Percentiles rank a stretch among this genome's conserved stretches.
phyloP scores from a whole-genome alignment of 305 asterid genomes.

The Ajuga reptans region DNA sequence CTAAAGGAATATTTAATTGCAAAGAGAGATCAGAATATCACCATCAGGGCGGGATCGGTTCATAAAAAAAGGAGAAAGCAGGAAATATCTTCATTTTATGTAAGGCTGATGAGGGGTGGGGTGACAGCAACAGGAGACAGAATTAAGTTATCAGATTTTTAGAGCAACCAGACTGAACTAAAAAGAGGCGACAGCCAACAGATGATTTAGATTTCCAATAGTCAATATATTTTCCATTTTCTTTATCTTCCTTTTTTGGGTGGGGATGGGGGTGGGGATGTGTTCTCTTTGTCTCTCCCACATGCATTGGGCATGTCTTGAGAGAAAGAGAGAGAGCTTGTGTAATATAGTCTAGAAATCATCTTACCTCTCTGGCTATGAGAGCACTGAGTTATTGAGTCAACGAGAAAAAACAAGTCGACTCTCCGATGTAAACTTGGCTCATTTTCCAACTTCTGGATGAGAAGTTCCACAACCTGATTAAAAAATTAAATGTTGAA shows the following conservation, averaged over 20 bases:
- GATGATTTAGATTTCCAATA: constrained; percentile 2
- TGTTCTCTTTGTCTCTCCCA: not conserved
- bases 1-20: constrained; percentile 28
- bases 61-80: not conserved
- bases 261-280: not conserved
- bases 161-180: not conserved
- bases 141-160: not conserved
- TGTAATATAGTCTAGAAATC: not conserved
- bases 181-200: not conserved
- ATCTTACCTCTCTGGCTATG: constrained; percentile 70
- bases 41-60: not conserved
- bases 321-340: not conserved
- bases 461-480: constrained; percentile 90
- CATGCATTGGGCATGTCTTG: not conserved
- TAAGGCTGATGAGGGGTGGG: not conserved
- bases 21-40: constrained; percentile 8
- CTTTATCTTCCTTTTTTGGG: not conserved
- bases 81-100: not conserved
- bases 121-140: not conserved
- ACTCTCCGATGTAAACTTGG: constrained; percentile 71
- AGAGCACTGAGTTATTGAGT: constrained; percentile 91
- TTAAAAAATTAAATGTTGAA: constrained; percentile 8
- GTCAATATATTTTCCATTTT: not conserved
- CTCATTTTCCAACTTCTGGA: constrained; percentile 74
- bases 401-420: constrained; percentile 83